Evolutionary conservation across 2,329 filamentous ascomycete genomes (phyloP), one percentile per base, ranked within the genome.

Genomic region (Bretziella fagacearum): DNA sequence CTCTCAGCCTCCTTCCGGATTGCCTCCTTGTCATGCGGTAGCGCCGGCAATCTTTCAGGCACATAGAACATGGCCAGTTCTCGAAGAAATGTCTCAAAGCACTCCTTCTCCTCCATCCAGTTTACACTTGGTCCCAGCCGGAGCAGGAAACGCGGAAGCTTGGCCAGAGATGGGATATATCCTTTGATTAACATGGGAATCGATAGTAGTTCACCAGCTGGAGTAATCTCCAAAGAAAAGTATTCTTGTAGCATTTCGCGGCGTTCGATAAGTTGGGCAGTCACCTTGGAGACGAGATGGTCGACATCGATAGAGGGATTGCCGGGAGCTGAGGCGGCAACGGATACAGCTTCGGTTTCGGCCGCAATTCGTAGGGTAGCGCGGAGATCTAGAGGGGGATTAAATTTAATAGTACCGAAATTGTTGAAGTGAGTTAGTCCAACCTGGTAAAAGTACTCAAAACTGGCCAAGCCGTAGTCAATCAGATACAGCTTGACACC

Each of bases 341-440:
- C 64, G 41, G 43, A 18, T 53, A 65, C 62, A 56, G 75, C 75
- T 58, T 94, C 84, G 26, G 77, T 66, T 39, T 82, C 73, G 1
- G 79, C 84, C 1, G 78, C 89, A 35, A 93, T 72, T 10, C 66
- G 64, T 11, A 98, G 69, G 4, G 96, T 62, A 48, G 82, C 75
- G 3, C 69, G 65, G 4, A 98, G 64, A 49, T 77, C 69, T 1
- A 95, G 70, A 0, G 85, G 73, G 2, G 85, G 83, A 42, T 77
- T 74, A 56, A 98, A 85, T 8, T 74, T 77, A 50, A 98, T 86
- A 18, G 69, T 62, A 2, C 91, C 91, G 57, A 94, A 95, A 59
- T 98, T 98, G 1, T 82, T 85, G 62, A 98, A 98, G 58, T 98
- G 86, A 0, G 86, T 93, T 29, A 98, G 71, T 0, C 86, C 89